These are phyloP conservation scores for Wallacemonas sp. DNA, from an alignment of 208 protist genomes.

Conservation along the genomic window DNA sequence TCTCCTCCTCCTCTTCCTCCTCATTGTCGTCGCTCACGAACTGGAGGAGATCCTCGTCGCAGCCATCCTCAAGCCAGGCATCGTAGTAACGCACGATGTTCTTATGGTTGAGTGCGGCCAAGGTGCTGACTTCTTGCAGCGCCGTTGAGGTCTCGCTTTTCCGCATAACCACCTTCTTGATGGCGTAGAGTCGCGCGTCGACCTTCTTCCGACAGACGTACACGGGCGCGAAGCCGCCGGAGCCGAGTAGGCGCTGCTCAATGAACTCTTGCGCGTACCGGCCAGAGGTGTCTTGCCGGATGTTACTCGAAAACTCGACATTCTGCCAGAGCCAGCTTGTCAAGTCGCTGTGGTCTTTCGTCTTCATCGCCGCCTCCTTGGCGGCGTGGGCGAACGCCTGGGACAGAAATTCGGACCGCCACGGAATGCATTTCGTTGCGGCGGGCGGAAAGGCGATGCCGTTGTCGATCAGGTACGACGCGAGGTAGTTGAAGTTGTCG, in stretches of 20 bases:
- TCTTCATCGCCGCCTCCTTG: slow-evolving; percentile 12
- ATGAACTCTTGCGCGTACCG: slow-evolving; percentile 85
- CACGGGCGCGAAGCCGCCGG: slow-evolving; percentile 84
- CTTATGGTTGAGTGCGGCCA: slow-evolving; percentile 77
- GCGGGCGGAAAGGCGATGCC: slow-evolving; percentile 50
- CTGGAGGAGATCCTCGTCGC: slow-evolving; percentile 64
- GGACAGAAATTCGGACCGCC: slow-evolving; percentile 53
- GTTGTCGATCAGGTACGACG: slow-evolving; percentile 56
- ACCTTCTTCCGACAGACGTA: slow-evolving; percentile 88
- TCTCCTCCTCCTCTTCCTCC: slow-evolving; percentile 27
- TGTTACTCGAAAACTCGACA: slow-evolving; percentile 44
- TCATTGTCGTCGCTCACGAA: slow-evolving; percentile 52
- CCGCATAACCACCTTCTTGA: slow-evolving; percentile 83
- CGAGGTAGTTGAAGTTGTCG: slow-evolving; percentile 65
- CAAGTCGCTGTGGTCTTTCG: slow-evolving; percentile 31
- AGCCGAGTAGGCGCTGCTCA: slow-evolving; percentile 67
- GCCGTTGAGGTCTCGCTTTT: slow-evolving; percentile 23
- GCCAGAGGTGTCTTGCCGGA: slow-evolving; percentile 55
- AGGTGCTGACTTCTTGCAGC: slow-evolving; percentile 77
- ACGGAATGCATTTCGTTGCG: slow-evolving; percentile 51
- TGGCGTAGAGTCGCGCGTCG: slow-evolving; percentile 77
- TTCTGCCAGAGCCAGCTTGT: slow-evolving; percentile 80
- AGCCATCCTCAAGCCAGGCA: slow-evolving; percentile 88
- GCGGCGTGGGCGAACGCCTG: slow-evolving; percentile 37
- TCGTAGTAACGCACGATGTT: slow-evolving; percentile 91